Evolutionary conservation across 495 filamentous ascomycete species (phyloP), one percentile per base, ranked within the genome.

Genomic region (Hypoxylon crocopeplum): DNA sequence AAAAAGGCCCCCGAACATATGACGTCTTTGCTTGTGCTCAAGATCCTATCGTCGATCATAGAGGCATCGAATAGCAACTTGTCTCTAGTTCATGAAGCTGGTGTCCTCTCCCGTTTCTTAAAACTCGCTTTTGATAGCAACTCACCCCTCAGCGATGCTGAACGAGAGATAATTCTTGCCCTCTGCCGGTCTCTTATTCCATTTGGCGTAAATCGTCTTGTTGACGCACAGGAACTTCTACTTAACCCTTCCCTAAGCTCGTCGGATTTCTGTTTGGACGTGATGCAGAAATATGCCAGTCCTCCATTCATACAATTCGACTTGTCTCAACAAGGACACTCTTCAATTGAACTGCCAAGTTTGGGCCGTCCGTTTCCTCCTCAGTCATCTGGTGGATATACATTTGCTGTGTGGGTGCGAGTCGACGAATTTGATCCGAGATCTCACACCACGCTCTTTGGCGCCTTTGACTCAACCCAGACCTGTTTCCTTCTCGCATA

Each of bases 401-500:
- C 92, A 1, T 86, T 98, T 54, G 81, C 89, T 34, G 84, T 88
- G 3, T 98, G 94, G 94, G 81, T 96, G 15, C 85, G 86, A 34
- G 85, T 98, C 46, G 90, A 97, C 66, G 78, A 84, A 38, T 98
- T 94, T 73, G 94, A 98, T 69, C 68, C 81, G 1, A 85, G 81
- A 24, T 87, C 88, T 11, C 95, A 98, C 72, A 97, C 94, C 1
- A 98, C 94, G 2, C 79, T 98, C 5, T 98, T 98, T 72, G 94
- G 94, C 3, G 91, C 93, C 8, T 98, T 96, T 71, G 94, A 98
- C 75, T 79, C 88, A 0, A 91, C 84, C 13, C 94, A 98, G 66
- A 92, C 89, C 0, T 98, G 95, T 73, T 98, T 98, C 61, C 78
- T 98, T 25, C 84, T 98, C 36, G 89, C 88, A 17, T 98, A 98